Evolutionary conservation across 164 flowering plant genomes (phyloP), one percentile per base, ranked within the genome.

Genomic region (Saururus chinensis): DNA sequence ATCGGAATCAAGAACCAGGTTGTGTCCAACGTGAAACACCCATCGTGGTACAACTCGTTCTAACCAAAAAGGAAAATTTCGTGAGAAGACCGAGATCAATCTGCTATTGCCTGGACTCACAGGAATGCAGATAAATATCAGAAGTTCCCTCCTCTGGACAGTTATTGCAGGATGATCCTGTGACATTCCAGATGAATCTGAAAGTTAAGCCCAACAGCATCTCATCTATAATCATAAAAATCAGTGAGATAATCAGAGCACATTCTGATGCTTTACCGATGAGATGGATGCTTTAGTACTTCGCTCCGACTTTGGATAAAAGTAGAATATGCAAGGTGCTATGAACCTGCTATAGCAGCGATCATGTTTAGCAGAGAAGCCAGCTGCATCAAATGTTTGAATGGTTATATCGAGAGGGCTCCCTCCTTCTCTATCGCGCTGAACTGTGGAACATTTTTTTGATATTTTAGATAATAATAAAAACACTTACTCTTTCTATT

Each of bases 71-170:
- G 79, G 81, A 75, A 85, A 87, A 60, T 92, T 92, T 72, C 98
- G 87, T 0, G 92, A 96, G 68, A 84, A 79, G 16, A 72, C 52
- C 87, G 88, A 87, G 71, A 92, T 87, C 72, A 92, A 64, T 74
- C 98, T 84, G 81, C 95, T 88, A 19, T 76, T 68, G 57, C 98
- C 95, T 0, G 98, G 98, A 72, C 88, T 82, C 48, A 92, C 96
- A 19, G 96, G 98, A 74, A 92, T 61, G 60, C 95, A 89, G 17
- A 87, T 72, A 62, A 92, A 85, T 62, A 89, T 69, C 40, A 85
- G 66, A 64, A 82, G 71, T 19, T 59, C 23, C 67, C 60, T 71
- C 64, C 68, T 69, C 55, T 10, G 49, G 49, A 42, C 17, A 10
- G 49, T 42, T 1, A 10, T 42, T 42, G 49, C 49, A 10, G 17